Percentiles rank a stretch among this genome's conserved stretches.
phyloP scores from a whole-genome alignment of 352 stramenopile species.

The Globisporangium spinosum region DNA sequence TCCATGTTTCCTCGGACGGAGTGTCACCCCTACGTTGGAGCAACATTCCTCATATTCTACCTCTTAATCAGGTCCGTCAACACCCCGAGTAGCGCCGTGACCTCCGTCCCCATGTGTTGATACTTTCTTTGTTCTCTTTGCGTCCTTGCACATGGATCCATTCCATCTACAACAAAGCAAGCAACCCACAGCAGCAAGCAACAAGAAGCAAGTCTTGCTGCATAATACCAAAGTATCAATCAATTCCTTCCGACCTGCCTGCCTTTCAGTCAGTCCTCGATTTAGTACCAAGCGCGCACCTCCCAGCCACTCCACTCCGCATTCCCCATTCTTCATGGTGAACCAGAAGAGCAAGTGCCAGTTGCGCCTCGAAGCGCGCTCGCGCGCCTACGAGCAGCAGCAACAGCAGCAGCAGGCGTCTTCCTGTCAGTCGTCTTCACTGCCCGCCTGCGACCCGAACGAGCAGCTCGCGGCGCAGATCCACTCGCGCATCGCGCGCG shows the following conservation, averaged over 20 bases:
- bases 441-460: neutral
- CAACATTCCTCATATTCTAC: neutral
- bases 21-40: neutral
- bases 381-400: constrained; percentile 28
- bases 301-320: neutral
- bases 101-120: neutral
- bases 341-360: constrained; percentile 71
- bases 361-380: constrained; percentile 54
- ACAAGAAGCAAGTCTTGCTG: neutral
- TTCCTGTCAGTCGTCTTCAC: neutral
- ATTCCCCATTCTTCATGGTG: constrained; percentile 27
- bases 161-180: neutral
- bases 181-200: neutral
- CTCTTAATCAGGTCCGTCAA: neutral
- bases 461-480: constrained; percentile 28
- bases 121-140: neutral
- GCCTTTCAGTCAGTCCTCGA: neutral
- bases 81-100: neutral
- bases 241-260: neutral
- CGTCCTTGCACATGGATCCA: constrained; percentile 7
- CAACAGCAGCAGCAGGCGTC: neutral
- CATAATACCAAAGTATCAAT: constrained; percentile 5
- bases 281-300: constrained; percentile 5
- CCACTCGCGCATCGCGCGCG: constrained; percentile 46
- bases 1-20: neutral